A percentile compares a stretch with the other conserved stretches of the same genome.
Conservation (phyloP, 805 yeast species). For the Schwanniomyces pseudopolymorphus region DNA sequence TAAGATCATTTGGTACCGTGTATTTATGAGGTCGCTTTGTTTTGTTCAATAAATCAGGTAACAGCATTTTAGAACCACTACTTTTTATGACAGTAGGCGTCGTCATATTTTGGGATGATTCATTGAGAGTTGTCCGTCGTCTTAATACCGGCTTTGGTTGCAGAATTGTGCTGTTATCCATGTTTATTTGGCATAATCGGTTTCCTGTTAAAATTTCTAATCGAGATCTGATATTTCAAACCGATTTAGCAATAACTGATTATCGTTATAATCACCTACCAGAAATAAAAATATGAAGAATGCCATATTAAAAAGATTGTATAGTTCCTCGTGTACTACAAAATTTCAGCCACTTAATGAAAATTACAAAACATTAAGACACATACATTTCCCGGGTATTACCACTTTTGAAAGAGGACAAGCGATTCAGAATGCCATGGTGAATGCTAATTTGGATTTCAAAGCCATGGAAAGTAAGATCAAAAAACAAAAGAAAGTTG, state of each 20-base stretch:
- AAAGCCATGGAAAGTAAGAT: constrained; percentile 54
- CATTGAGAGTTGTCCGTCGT: neutral
- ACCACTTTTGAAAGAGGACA: constrained; percentile 48
- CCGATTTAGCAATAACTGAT: neutral
- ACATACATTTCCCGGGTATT: constrained; percentile 42
- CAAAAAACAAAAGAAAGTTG: constrained; percentile 34
- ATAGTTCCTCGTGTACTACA: constrained; percentile 15
- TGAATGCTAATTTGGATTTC: constrained; percentile 55
- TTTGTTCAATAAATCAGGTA: neutral
- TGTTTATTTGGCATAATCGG: neutral
- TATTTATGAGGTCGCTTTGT: neutral
- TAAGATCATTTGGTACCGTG: constrained; percentile 9
- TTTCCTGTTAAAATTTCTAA: neutral
- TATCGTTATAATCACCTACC: too few species aligned
- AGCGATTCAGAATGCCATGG: constrained; percentile 55
- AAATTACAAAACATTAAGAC: constrained; percentile 35
- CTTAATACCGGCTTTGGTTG: neutral
- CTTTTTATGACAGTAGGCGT: neutral
- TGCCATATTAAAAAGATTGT: constrained; percentile 8
- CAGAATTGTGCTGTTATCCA: neutral
- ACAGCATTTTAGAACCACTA: neutral
- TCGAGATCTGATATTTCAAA: neutral
- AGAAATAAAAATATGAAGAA: constrained; percentile 1
- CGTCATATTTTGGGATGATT: neutral
- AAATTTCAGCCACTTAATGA: constrained; percentile 32